phyloP scores from a whole-genome alignment of 2,329 filamentous ascomycete genomes.

The Aspergillus candidus region DNA sequence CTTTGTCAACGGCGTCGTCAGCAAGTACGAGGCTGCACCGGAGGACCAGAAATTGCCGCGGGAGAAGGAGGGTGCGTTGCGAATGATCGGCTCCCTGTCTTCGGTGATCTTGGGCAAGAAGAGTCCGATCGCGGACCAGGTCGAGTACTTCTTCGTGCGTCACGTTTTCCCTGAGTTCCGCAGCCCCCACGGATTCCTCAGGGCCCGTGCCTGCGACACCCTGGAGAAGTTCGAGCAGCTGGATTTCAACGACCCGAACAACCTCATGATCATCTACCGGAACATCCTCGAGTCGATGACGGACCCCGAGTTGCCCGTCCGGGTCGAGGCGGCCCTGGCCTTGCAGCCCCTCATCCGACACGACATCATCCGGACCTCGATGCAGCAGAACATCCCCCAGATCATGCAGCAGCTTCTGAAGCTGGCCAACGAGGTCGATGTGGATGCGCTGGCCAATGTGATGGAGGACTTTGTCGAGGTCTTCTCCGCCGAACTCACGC shows the following conservation, averaged over 20 bases:
- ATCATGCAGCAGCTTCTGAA: conserved; percentile 99
- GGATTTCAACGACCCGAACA: conserved; percentile 93
- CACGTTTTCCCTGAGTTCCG: conserved; percentile 98
- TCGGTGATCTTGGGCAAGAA: conserved; percentile 96
- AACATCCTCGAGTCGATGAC: conserved; percentile 97
- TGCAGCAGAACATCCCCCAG: conserved; percentile 96
- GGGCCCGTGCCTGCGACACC: conserved; percentile 91
- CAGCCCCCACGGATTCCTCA: conserved; percentile 83
- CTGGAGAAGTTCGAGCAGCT: conserved; percentile 97
- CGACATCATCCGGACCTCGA: conserved; percentile 85
- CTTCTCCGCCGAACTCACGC: conserved; percentile 92
- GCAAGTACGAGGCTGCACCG: conserved; percentile 76
- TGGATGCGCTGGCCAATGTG: conserved; percentile 93
- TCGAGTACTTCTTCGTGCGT: conserved; percentile 96
- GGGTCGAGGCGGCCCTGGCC: conserved; percentile 88
- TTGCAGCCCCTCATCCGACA: conserved; percentile 94
- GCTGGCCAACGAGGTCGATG: conserved; percentile 94
- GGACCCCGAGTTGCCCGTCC: conserved; percentile 83
- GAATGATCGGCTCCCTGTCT: conserved; percentile 94
- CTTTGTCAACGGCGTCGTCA: conserved; percentile 93
- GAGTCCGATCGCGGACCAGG: conserved; percentile 93
- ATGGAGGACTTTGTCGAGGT: conserved; percentile 99
- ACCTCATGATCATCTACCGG: conserved; percentile 90
- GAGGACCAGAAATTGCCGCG: conserved; percentile 89
- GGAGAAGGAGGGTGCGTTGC: conserved; percentile 90